Conservation (phyloP, 1,139 yeast genomes). For the Maudiozyma humilis region DNA sequence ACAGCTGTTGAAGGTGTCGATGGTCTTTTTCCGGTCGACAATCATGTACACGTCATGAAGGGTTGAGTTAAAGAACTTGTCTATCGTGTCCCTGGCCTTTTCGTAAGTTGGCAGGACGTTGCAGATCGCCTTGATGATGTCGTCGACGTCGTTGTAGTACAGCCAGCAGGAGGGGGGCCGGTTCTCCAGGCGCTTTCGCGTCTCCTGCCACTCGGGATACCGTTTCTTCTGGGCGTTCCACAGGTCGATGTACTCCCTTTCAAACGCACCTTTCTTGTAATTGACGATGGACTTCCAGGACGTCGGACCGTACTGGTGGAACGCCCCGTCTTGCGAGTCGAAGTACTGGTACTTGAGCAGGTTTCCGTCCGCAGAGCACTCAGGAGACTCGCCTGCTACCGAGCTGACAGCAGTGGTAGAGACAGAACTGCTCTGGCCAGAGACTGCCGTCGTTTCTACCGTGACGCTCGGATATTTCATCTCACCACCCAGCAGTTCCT, state of each 20-base stretch:
- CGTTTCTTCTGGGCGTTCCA: constrained; percentile 1
- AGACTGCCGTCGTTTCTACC: background rate
- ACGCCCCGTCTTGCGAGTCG: background rate
- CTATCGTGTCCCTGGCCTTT: constrained; percentile 12
- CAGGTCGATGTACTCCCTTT: constrained; percentile 1
- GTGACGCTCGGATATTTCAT: constrained; percentile 13
- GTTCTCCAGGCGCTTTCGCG: background rate
- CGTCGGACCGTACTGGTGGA: constrained; percentile 1
- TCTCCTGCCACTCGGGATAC: background rate
- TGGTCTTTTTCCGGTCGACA: constrained; percentile 18
- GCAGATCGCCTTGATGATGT: constrained; percentile 6
- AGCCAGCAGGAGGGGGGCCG: background rate
- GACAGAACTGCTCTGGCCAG: background rate
- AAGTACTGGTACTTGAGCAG: background rate
- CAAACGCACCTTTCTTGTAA: background rate
- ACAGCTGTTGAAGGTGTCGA: constrained; percentile 12
- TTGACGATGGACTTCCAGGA: constrained; percentile 3
- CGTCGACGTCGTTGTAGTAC: background rate
- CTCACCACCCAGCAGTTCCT: constrained; percentile 23
- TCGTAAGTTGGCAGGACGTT: constrained; percentile 18
- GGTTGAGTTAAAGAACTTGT: constrained; percentile 16
- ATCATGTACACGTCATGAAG: constrained; percentile 18
- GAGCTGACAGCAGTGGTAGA: constrained; percentile 14
- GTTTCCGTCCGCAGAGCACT: background rate
- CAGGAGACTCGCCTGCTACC: background rate